Evolutionary conservation across 2,329 filamentous ascomycete genomes (phyloP), one percentile per base, ranked within the genome.

Genomic region (Endocalyx cinctus): DNA sequence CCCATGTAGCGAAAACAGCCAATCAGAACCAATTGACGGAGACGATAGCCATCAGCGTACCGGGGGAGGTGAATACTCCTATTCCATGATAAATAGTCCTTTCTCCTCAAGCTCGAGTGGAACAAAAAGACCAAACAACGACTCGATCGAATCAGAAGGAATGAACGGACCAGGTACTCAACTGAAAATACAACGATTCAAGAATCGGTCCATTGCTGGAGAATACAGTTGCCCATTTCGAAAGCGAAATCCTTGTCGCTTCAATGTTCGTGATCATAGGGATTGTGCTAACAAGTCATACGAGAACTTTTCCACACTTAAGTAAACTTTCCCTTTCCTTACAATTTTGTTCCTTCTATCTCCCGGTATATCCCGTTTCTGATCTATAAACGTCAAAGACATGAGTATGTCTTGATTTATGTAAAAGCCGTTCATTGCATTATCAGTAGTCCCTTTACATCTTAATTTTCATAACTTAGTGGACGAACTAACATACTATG

Each of bases 281-380:
- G 32, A 34, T 12, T 43, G 41, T 14, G 41, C 41, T 11, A 41
- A 34, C 16, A 43, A 25, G n/a, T 38, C 41, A 3, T 41, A 36
- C 27, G 14, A 20, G 18, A 26, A 23, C 15, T 34, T 43, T 33
- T 25, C 38, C 5, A 18, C 22, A 11, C 22, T 43, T 22, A 43
- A 38, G 41, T 43, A 36, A 36, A 33, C 5, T 12, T 14, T 20
- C n/a, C n/a, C 14, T 29, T 27, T 28, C 12, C 19, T 22, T 31
- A 13, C 23, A n/a, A 18, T 17, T 12, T 10, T 20, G 12, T 27
- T 19, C 13, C 13, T 14, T 27, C 26, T 27, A 8, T 10, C 16
- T 27, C 7, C 11, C 15, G 4, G 8, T 14, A 32, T 8, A 25
- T 13, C 10, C n/a, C n/a, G n/a, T n/a, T n/a, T n/a, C n/a, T n/a